Conservation (phyloP, 768 basidiomycete genomes). For the Amanita thiersii region DNA sequence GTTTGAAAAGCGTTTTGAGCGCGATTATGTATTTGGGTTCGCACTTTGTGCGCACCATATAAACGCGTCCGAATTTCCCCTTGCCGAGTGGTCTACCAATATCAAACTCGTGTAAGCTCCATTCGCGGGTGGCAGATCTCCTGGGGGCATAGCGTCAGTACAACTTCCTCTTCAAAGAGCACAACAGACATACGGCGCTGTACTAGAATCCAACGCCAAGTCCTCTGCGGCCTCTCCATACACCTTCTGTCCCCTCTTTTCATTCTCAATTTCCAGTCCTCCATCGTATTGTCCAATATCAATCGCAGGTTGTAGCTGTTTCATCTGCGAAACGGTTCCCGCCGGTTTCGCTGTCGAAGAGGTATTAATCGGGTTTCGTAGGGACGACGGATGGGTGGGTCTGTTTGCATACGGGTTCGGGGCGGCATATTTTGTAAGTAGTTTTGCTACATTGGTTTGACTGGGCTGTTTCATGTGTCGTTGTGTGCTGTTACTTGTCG, state of each 20-base stretch:
- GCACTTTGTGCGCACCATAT: slow-evolving; percentile 92
- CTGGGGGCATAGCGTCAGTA: slow-evolving; percentile 22
- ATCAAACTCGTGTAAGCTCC: slow-evolving; percentile 82
- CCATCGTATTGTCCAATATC: slow-evolving; percentile 94
- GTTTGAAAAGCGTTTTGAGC: slow-evolving; percentile 94
- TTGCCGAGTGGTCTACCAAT: slow-evolving; percentile 97
- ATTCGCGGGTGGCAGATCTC: slow-evolving; percentile 69
- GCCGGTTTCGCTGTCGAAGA: slow-evolving; percentile 15
- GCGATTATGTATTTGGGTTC: slow-evolving; percentile 91
- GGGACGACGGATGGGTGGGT: slow-evolving; percentile 32
- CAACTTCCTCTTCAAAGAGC: not conserved
- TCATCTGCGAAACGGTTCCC: slow-evolving; percentile 11
- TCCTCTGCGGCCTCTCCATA: slow-evolving; percentile 73
- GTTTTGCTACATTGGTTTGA: slow-evolving; percentile 57
- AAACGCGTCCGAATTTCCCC: slow-evolving; percentile 97
- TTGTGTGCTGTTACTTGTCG: slow-evolving; percentile 35
- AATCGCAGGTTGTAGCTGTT: slow-evolving; percentile 26
- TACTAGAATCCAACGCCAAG: slow-evolving; percentile 80
- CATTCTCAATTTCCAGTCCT: slow-evolving; percentile 88
- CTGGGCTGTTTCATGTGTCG: slow-evolving; percentile 44
- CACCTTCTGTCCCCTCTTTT: slow-evolving; percentile 66
- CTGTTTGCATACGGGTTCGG: slow-evolving; percentile 41
- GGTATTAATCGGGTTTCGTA: slow-evolving; percentile 27
- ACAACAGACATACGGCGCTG: slow-evolving; percentile 41
- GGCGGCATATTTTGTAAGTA: slow-evolving; percentile 67